Evolutionary conservation across 371 early-diverging fungal genomes (phyloP).

Genomic region (Mortierella sp.): DNA sequence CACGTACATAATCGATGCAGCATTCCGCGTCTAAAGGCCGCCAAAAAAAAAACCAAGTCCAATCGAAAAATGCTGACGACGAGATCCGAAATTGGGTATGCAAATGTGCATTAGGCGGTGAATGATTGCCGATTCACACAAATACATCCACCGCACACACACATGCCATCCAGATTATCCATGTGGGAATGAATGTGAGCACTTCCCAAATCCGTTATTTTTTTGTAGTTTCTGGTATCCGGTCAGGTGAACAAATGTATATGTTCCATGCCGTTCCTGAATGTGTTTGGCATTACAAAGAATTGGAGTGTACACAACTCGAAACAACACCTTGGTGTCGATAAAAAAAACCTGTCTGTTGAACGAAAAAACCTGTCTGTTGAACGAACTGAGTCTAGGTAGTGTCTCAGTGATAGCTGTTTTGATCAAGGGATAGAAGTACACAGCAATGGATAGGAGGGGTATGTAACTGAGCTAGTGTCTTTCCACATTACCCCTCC

Average conservation of each 20-base stretch:
- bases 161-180: constrained; percentile 4
- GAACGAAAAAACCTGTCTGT: too few species aligned
- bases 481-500: not conserved
- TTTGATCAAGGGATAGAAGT: not conserved
- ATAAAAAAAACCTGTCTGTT: too few species aligned
- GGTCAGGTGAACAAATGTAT: not conserved
- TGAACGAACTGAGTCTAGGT: not conserved
- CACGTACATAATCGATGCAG: not conserved
- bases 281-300: not conserved
- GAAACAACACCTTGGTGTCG: too few species aligned
- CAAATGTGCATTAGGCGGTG: not conserved
- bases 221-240: not conserved
- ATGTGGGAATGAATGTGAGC: constrained; percentile 4
- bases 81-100: not conserved
- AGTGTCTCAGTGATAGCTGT: not conserved
- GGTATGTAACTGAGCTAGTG: not conserved
- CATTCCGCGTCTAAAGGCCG: not conserved
- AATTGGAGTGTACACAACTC: not conserved
- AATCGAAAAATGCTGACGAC: not conserved
- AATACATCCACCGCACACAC: not conserved
- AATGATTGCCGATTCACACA: not conserved
- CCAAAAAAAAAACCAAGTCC: not conserved
- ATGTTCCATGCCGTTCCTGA: not conserved
- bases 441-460: not conserved
- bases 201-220: not conserved